These are phyloP conservation scores for Oidium heveae DNA, from an alignment of 2,329 filamentous ascomycete genomes.

Conservation along the genomic window DNA sequence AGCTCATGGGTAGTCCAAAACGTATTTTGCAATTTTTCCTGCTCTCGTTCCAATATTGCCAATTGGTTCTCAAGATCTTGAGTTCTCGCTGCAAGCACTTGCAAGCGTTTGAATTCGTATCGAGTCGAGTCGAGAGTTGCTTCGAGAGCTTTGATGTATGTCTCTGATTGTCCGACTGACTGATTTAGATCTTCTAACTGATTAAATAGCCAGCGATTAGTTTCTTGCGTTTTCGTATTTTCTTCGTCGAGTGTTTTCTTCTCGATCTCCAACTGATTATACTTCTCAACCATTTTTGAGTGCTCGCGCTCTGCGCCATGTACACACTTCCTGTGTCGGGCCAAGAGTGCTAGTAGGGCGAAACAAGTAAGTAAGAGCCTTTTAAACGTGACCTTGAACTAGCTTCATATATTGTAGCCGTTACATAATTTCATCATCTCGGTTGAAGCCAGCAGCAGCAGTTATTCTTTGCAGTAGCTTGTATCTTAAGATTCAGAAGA, in stretches of 20 bases:
- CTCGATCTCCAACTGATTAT: conserved; percentile 48
- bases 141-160: conserved; percentile 52
- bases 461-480: background rate
- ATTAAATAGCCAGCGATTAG: conserved; percentile 58
- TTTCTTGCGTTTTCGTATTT: conserved; percentile 56
- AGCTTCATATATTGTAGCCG: background rate
- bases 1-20: conserved; percentile 45
- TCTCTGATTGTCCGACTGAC: conserved; percentile 56
- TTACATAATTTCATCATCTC: background rate
- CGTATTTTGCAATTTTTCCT: conserved; percentile 42
- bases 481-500: background rate
- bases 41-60: conserved; percentile 54
- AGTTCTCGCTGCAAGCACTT: conserved; percentile 47
- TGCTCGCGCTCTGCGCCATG: conserved; percentile 75
- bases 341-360: conserved; percentile 59
- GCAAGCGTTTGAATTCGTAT: conserved; percentile 48
- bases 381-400: background rate
- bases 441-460: no score
- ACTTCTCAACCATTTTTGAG: conserved; percentile 40
- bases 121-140: conserved; percentile 54
- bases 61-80: conserved; percentile 62
- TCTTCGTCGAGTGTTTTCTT: conserved; percentile 50
- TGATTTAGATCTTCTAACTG: conserved; percentile 68
- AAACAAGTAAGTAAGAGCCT: conserved; percentile 15
- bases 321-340: conserved; percentile 85